Conservation (phyloP, 2,329 filamentous ascomycete species). For the Onygena corvina region DNA sequence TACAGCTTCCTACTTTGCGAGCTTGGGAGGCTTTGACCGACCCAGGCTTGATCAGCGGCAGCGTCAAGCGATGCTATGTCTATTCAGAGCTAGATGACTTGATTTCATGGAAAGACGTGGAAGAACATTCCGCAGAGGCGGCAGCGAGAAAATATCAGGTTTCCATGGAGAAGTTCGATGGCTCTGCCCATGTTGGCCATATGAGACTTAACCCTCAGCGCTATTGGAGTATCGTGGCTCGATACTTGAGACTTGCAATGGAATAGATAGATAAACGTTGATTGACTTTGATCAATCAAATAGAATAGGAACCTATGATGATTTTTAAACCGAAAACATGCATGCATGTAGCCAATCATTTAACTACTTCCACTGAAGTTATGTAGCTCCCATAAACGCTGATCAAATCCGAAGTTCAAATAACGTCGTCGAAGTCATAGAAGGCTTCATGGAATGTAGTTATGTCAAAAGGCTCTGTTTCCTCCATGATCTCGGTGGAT, state of each 20-base stretch:
- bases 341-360: too few species aligned
- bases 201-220: slow-evolving; percentile 29
- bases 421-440: too few species aligned
- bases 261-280: too few species aligned
- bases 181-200: slow-evolving; percentile 30
- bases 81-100: slow-evolving; percentile 32
- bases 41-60: slow-evolving; percentile 10
- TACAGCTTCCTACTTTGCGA: slow-evolving; percentile 20
- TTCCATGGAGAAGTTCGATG: slow-evolving; percentile 27
- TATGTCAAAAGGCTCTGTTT: neutral
- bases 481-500: neutral
- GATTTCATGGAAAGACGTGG: slow-evolving; percentile 27
- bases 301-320: too few species aligned
- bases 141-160: slow-evolving; percentile 25
- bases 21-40: slow-evolving; percentile 26
- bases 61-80: slow-evolving; percentile 27
- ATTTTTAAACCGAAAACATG: too few species aligned
- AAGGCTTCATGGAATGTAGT: too few species aligned
- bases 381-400: too few species aligned
- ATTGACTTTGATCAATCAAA: too few species aligned
- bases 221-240: slow-evolving; percentile 29
- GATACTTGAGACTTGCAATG: slow-evolving; percentile 10
- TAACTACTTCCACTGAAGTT: too few species aligned
- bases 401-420: too few species aligned
- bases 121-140: slow-evolving; percentile 27